phyloP scores from a whole-genome alignment of 352 stramenopile species.

The Phytophthora citricola region DNA sequence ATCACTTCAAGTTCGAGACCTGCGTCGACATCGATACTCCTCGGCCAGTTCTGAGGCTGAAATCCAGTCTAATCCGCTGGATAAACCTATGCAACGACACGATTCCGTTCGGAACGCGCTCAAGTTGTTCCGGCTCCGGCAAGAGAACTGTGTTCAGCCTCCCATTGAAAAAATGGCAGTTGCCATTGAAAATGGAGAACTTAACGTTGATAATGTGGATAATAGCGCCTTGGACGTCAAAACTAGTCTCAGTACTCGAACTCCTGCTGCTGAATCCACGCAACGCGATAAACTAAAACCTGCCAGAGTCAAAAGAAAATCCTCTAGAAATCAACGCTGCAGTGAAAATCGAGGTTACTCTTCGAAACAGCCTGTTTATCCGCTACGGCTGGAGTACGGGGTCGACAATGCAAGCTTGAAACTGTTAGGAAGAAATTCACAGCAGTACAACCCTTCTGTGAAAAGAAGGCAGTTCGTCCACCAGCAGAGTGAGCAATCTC shows the following conservation, averaged over 20 bases:
- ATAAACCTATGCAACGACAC: slow-evolving; percentile 15
- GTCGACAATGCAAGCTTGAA: slow-evolving; percentile 27
- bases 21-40: slow-evolving; percentile 19
- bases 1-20: slow-evolving; percentile 16
- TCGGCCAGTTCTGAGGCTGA: not conserved
- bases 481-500: not conserved
- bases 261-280: not conserved
- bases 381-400: slow-evolving; percentile 31
- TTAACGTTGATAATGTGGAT: not conserved
- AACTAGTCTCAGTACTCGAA: not conserved
- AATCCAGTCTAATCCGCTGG: not conserved
- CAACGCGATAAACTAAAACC: not conserved
- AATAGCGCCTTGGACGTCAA: not conserved
- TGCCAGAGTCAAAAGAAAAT: slow-evolving; percentile 1
- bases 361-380: slow-evolving; percentile 21
- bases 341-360: not conserved
- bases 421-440: slow-evolving; percentile 23
- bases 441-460: slow-evolving; percentile 25
- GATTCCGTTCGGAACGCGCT: slow-evolving; percentile 60
- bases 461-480: slow-evolving; percentile 30
- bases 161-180: slow-evolving; percentile 1
- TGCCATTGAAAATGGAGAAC: not conserved
- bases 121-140: slow-evolving; percentile 60
- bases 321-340: slow-evolving; percentile 5
- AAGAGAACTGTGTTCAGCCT: slow-evolving; percentile 23